Percentiles rank a stretch among this genome's conserved stretches.
Evolutionary conservation across 2,329 filamentous ascomycete species (phyloP).

Genomic region (Botrytis deweyae): DNA sequence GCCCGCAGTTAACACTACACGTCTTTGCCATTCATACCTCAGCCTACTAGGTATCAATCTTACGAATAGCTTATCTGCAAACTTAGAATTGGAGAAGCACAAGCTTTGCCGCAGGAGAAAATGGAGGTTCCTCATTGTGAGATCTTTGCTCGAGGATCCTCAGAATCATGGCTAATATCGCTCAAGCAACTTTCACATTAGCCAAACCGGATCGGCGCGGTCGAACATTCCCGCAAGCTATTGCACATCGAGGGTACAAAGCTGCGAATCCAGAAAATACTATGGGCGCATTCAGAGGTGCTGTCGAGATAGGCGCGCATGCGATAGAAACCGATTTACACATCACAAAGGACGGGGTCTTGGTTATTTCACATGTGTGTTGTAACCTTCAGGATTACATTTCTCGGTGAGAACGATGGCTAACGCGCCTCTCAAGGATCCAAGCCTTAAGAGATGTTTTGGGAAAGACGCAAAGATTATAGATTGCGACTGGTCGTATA

Average conservation of each 20-base stretch:
- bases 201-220: conserved; percentile 31
- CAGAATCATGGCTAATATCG: conserved; percentile 12
- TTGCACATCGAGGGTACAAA: conserved; percentile 79
- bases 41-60: neutral
- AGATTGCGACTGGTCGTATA: conserved; percentile 74
- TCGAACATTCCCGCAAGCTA: conserved; percentile 58
- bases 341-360: conserved; percentile 75
- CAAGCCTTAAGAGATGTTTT: conserved; percentile 76
- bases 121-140: conserved; percentile 20
- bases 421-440: conserved; percentile 54
- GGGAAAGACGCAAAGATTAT: conserved; percentile 69
- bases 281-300: conserved; percentile 73
- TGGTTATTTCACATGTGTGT: conserved; percentile 76
- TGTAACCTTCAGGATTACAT: conserved; percentile 25
- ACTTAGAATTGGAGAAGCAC: conserved; percentile 13
- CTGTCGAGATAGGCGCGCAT: conserved; percentile 71
- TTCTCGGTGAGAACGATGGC: neutral
- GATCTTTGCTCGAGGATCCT: neutral
- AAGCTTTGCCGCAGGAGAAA: conserved; percentile 21
- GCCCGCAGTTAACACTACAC: conserved; percentile 1
- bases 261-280: conserved; percentile 81
- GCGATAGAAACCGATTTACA: conserved; percentile 89
- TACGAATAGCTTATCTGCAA: neutral
- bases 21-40: neutral
- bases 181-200: conserved; percentile 34